These are phyloP conservation scores for Alternaria metachromatica DNA, from an alignment of 2,329 filamentous ascomycete species.

Conservation along the genomic window DNA sequence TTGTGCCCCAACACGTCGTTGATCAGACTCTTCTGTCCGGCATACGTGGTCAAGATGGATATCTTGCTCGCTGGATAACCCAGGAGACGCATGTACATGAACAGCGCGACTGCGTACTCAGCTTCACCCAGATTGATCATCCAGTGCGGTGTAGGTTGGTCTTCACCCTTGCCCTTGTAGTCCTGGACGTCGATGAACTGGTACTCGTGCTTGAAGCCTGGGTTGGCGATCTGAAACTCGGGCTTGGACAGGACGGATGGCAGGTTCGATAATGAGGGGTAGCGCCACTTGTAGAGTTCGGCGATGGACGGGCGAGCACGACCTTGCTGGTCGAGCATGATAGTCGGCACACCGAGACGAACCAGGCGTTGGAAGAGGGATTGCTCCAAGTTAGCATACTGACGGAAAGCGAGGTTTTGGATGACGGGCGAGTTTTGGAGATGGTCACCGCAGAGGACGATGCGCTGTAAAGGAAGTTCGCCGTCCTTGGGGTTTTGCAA, in stretches of 20 bases:
- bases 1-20: slow-evolving; percentile 84
- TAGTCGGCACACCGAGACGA: slow-evolving; percentile 87
- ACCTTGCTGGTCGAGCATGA: slow-evolving; percentile 91
- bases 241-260: slow-evolving; percentile 71
- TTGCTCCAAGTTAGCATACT: slow-evolving; percentile 96
- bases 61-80: slow-evolving; percentile 88
- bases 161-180: slow-evolving; percentile 87
- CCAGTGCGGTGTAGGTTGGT: slow-evolving; percentile 90
- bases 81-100: slow-evolving; percentile 95
- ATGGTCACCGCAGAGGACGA: slow-evolving; percentile 94
- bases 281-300: slow-evolving; percentile 91
- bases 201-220: slow-evolving; percentile 91
- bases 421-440: slow-evolving; percentile 96
- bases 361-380: slow-evolving; percentile 92
- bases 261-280: slow-evolving; percentile 79
- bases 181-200: slow-evolving; percentile 96
- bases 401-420: slow-evolving; percentile 90
- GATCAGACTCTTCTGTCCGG: slow-evolving; percentile 87
- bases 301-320: slow-evolving; percentile 87
- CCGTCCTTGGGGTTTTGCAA: slow-evolving; percentile 81
- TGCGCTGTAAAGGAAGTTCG: slow-evolving; percentile 78
- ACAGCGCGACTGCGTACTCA: slow-evolving; percentile 94
- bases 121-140: slow-evolving; percentile 96
- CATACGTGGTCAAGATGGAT: slow-evolving; percentile 90
- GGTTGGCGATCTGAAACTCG: slow-evolving; percentile 83